Evolutionary conservation across 2,329 filamentous ascomycete species (phyloP).

Genomic region (Phaeosphaeria sp.): DNA sequence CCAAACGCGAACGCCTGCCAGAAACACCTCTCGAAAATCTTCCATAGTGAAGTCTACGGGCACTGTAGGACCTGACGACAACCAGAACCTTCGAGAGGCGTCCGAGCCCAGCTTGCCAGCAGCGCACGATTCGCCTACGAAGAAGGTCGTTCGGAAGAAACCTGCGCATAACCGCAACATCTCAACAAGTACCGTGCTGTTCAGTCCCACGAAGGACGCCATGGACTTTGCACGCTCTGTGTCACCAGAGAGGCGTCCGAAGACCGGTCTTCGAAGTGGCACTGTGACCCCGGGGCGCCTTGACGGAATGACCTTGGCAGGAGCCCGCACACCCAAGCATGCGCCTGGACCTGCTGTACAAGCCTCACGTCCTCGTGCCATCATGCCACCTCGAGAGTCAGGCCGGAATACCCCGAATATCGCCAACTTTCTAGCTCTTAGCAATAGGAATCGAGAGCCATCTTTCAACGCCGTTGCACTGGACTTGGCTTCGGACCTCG

Average conservation of each 20-base stretch:
- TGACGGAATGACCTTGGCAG: conserved; percentile 24
- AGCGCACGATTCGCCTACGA: conserved; percentile 38
- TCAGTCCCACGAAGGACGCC: conserved; percentile 66
- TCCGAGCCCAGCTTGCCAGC: conserved; percentile 44
- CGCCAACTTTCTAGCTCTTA: conserved; percentile 61
- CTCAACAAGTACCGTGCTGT: conserved; percentile 85
- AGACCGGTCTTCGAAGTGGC: conserved; percentile 40
- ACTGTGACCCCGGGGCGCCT: conserved; percentile 42
- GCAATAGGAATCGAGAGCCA: conserved; percentile 58
- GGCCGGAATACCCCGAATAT: conserved; percentile 65
- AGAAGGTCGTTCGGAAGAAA: conserved; percentile 26
- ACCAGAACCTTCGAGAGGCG: conserved; percentile 1
- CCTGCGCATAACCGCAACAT: conserved; percentile 73
- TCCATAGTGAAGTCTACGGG: not conserved
- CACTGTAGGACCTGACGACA: not conserved
- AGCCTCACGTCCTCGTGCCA: conserved; percentile 39
- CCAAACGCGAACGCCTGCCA: conserved; percentile 33
- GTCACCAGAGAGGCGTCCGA: conserved; percentile 39
- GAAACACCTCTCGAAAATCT: conserved; percentile 20
- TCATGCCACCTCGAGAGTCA: conserved; percentile 58
- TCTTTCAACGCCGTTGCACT: conserved; percentile 69
- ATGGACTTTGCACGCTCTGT: conserved; percentile 44
- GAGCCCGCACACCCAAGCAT: conserved; percentile 54
- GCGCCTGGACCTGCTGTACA: conserved; percentile 31
- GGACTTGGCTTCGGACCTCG: conserved; percentile 76